These are phyloP conservation scores for Simmondsia chinensis DNA, from an alignment of 148 eudicot species.

Conservation along the genomic window DNA sequence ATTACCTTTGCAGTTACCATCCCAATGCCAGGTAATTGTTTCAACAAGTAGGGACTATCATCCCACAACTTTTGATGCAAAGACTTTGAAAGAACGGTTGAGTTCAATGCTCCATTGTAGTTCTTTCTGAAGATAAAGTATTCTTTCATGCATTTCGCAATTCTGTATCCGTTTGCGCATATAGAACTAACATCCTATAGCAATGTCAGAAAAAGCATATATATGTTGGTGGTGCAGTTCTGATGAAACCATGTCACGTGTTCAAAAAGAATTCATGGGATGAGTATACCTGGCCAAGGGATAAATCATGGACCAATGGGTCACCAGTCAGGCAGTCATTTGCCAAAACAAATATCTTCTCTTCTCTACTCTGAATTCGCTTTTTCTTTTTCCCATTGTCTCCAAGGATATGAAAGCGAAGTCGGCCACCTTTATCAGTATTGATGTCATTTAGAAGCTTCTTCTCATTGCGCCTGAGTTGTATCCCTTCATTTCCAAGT, in stretches of 20 bases:
- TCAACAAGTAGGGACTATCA: slow-evolving; percentile 81
- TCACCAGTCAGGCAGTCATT: slow-evolving; percentile 97
- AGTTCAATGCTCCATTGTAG: slow-evolving; percentile 76
- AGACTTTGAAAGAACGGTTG: slow-evolving; percentile 68
- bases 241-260: not conserved
- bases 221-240: not conserved
- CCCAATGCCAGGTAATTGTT: slow-evolving; percentile 96
- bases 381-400: slow-evolving; percentile 84
- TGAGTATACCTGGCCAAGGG: slow-evolving; percentile 72
- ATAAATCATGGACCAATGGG: slow-evolving; percentile 77
- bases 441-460: slow-evolving; percentile 82
- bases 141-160: slow-evolving; percentile 97
- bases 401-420: slow-evolving; percentile 82
- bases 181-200: slow-evolving; percentile 70
- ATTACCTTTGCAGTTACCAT: slow-evolving; percentile 97
- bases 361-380: slow-evolving; percentile 93
- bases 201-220: slow-evolving; percentile 2
- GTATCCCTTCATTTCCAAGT: slow-evolving; percentile 73
- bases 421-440: slow-evolving; percentile 80
- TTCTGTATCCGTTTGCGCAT: slow-evolving; percentile 83
- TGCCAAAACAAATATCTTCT: slow-evolving; percentile 80
- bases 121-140: slow-evolving; percentile 63
- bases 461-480: slow-evolving; percentile 93
- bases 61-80: slow-evolving; percentile 95
- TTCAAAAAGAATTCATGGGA: slow-evolving; percentile 1